Base-by-base conservation (phyloP, 148 eudicot genomes). In the Salicornia ramosissima region DNA sequence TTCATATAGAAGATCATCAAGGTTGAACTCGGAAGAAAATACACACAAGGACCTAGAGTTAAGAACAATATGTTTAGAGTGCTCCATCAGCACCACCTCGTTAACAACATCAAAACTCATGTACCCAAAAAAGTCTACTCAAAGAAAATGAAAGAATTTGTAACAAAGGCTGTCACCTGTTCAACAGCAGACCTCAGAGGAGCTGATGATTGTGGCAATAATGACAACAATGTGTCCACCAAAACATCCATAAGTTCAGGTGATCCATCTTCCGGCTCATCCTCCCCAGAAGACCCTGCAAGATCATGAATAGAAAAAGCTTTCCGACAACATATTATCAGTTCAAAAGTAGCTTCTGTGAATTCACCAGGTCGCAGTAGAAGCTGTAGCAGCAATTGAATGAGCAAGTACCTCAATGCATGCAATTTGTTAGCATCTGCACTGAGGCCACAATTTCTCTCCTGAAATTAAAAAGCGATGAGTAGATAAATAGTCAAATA, bases 331-430 rank as follows among this genome's bases (percentile, higher is more conserved):
- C 99, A 95, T 19, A 95, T 87, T 67, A 82, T 78, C 58, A 95
- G 87, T 71, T 95, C 99, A 50, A 83, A 79, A 39, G 91, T 88
- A 74, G 99, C 88, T 82, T 89, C 97, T 5, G 83, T 71, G 74
- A 84, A 81, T 73, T 91, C 99, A 68, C 89, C 91, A 21, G 99
- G 99, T 34, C 83, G 80, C 71, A 91, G 88, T 34, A 95, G 84
- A 57, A 89, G 82, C 72, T 91, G 99, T 55, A 91, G 89, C 78
- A 87, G 79, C 81, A 95, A 65, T 46, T 95, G 97, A 58, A 95
- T 95, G 71, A 95, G 96, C 83, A 95, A 83, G 74, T 91, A 91
- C 77, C 97, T 88, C 82, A 91, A 71, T n/a, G 99, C 89, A 76
- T 85, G 99, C 65, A 95, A 69, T 62, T 86, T 95, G 74, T 84